These are phyloP conservation scores for Plenodomus lindquistii DNA, from an alignment of 2,329 filamentous ascomycete species.

Conservation along the genomic window DNA sequence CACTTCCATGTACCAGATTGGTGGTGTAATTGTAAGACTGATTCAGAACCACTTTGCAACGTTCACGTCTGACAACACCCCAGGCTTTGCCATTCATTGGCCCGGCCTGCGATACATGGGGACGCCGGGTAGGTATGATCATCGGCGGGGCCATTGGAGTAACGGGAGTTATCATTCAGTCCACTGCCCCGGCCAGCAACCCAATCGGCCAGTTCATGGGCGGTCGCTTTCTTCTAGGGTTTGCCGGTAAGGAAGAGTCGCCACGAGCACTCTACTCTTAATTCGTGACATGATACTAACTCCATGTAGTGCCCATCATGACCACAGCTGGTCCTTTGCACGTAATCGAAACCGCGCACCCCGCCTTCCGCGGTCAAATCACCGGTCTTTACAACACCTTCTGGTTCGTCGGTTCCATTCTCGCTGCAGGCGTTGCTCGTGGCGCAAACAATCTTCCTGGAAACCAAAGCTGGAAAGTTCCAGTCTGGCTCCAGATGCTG, in stretches of 20 bases:
- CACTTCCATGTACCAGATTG: constrained; percentile 55
- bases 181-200: constrained; percentile 47
- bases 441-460: constrained; percentile 21
- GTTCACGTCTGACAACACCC: no score
- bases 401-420: constrained; percentile 48
- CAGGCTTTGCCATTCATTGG: constrained; percentile 54
- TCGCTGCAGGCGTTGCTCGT: constrained; percentile 31
- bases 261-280: no score
- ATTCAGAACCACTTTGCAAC: no score
- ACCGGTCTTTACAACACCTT: constrained; percentile 50
- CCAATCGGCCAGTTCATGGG: constrained; percentile 56
- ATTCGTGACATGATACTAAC: background rate
- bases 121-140: constrained; percentile 53
- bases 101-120: constrained; percentile 50
- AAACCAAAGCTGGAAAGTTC: constrained; percentile 25
- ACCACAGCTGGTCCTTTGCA: constrained; percentile 62
- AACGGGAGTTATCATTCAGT: constrained; percentile 54
- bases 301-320: constrained; percentile 51
- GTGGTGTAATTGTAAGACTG: constrained; percentile 49
- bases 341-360: constrained; percentile 63
- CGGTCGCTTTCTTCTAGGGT: constrained; percentile 62
- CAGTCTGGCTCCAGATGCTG: constrained; percentile 32
- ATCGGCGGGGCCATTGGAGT: constrained; percentile 56
- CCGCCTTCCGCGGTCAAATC: constrained; percentile 58
- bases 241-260: constrained; percentile 47